Conservation (phyloP, 2,329 filamentous ascomycete genomes). For the Teratosphaeria gauchensis region DNA sequence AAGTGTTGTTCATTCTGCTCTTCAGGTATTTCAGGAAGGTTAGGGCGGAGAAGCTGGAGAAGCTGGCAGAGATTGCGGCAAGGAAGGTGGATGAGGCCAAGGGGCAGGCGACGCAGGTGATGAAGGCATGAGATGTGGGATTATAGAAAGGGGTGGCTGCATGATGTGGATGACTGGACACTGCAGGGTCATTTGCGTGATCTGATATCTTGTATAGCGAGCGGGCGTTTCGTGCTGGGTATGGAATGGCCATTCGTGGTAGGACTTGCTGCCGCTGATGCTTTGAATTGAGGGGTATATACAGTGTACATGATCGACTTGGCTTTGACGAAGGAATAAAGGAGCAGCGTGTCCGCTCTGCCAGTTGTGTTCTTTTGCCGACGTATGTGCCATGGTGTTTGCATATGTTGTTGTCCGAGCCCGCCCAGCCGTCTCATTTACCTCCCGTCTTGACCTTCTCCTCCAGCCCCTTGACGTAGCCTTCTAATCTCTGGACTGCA, state of each 20-base stretch:
- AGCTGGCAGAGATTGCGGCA: conserved; percentile 54
- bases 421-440: conserved; percentile 38
- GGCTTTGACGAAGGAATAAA: not conserved
- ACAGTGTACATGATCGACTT: conserved; percentile 15
- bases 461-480: conserved; percentile 74
- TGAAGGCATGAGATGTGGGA: not conserved
- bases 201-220: conserved; percentile 2
- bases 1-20: conserved; percentile 76
- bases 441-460: conserved; percentile 59
- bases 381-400: too few relatives aligned
- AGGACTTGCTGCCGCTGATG: not conserved
- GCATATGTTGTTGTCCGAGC: too few relatives aligned
- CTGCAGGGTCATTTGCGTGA: not conserved
- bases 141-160: not conserved
- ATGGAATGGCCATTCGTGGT: conserved; percentile 1
- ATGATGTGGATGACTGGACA: not conserved
- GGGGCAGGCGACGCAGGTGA: conserved; percentile 5
- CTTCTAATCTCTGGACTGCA: conserved; percentile 76
- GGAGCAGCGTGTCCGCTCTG: not conserved
- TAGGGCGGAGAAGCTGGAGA: conserved; percentile 59
- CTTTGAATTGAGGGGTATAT: conserved; percentile 12
- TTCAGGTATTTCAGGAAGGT: conserved; percentile 70
- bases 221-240: conserved; percentile 4
- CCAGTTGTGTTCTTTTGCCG: too few relatives aligned
- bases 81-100: conserved; percentile 43